Conservation (phyloP, 2,329 filamentous ascomycete species). For the Cercospora sp. region DNA sequence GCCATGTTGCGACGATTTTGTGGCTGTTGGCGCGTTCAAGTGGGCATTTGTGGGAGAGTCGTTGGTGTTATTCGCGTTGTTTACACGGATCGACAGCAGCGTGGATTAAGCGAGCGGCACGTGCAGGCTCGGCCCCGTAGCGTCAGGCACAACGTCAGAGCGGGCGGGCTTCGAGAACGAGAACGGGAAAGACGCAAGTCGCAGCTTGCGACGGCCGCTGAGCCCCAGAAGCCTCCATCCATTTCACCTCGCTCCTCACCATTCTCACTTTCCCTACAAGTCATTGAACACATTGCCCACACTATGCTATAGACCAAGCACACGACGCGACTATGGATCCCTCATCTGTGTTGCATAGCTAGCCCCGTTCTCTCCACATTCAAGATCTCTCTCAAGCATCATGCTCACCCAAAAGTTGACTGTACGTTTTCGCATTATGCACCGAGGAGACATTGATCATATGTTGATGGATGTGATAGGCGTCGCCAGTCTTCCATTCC, state of each 20-base stretch:
- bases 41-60: not conserved
- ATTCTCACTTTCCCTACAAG: not conserved
- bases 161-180: constrained; percentile 8
- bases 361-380: constrained; percentile 3
- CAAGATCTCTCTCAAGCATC: constrained; percentile 23
- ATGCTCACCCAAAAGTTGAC: constrained; percentile 32
- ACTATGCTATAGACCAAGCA: constrained; percentile 6
- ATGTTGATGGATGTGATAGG: constrained; percentile 26
- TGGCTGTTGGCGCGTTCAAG: constrained; percentile 10
- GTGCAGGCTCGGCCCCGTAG: constrained; percentile 1
- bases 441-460: not conserved
- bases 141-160: constrained; percentile 10
- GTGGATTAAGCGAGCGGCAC: constrained; percentile 7
- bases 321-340: constrained; percentile 12
- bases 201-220: not conserved
- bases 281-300: constrained; percentile 9
- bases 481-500: constrained; percentile 35
- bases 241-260: not conserved
- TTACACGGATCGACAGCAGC: constrained; percentile 6
- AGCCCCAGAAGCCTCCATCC: not conserved
- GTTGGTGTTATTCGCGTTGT: constrained; percentile 9
- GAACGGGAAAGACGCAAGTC: constrained; percentile 1
- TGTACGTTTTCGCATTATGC: constrained; percentile 26
- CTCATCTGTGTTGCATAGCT: constrained; percentile 3
- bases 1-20: constrained; percentile 32